Evolutionary conservation across 169 alveolate genomes (phyloP).

Genomic region (Plasmodium knowlesi): DNA sequence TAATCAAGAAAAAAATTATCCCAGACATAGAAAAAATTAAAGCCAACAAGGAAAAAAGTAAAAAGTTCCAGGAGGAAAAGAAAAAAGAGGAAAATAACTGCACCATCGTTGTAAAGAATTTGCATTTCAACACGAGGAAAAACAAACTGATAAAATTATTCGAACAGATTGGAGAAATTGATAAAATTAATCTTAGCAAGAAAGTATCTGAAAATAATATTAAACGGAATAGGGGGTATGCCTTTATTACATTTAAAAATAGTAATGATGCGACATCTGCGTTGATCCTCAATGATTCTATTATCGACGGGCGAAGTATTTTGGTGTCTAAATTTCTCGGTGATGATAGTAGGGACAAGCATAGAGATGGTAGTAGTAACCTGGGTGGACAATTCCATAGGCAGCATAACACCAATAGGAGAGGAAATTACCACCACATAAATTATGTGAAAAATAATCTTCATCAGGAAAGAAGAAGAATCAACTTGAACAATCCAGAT

Average conservation of each 20-base stretch:
- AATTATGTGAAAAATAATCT: not conserved
- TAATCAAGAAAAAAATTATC: slow-evolving; percentile 76
- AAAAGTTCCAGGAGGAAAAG: slow-evolving; percentile 39
- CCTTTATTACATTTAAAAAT: slow-evolving; percentile 74
- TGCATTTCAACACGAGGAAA: slow-evolving; percentile 67
- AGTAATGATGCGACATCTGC: slow-evolving; percentile 68
- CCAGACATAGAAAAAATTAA: slow-evolving; percentile 79
- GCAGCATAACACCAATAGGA: not conserved
- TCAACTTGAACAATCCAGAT: slow-evolving; percentile 5
- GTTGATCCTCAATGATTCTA: slow-evolving; percentile 41
- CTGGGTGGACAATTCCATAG: not conserved
- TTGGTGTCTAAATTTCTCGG: slow-evolving; percentile 56
- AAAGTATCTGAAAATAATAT: slow-evolving; percentile 64
- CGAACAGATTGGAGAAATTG: slow-evolving; percentile 67
- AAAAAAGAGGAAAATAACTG: slow-evolving; percentile 56
- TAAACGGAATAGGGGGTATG: slow-evolving; percentile 78
- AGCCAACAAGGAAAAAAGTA: slow-evolving; percentile 50
- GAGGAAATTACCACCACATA: not conserved
- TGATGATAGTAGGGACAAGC: not conserved
- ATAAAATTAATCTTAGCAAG: slow-evolving; percentile 62
- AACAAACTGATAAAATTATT: slow-evolving; percentile 32
- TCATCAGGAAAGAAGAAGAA: slow-evolving; percentile 42
- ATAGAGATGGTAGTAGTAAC: not conserved
- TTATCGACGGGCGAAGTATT: slow-evolving; percentile 72
- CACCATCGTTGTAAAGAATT: slow-evolving; percentile 61